A percentile compares a stretch with the other conserved stretches of the same genome.
These are phyloP conservation scores for Sarcomyxa edulis DNA, from an alignment of 768 basidiomycete species.

Conservation along the genomic window DNA sequence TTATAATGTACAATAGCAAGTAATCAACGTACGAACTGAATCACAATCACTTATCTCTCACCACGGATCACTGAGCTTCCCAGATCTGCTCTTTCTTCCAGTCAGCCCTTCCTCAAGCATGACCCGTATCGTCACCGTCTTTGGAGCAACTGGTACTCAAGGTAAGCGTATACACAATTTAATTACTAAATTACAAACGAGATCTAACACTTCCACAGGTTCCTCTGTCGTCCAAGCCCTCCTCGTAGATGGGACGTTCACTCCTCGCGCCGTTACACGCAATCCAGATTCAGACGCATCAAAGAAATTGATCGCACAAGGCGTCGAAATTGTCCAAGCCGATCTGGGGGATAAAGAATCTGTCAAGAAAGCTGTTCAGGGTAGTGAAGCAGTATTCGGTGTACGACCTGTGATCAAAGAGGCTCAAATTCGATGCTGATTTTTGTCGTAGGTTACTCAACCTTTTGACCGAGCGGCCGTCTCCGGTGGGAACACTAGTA, in stretches of 20 bases:
- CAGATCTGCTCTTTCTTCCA: neutral
- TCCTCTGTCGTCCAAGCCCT: constrained; percentile 10
- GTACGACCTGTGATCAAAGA: neutral
- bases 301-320: constrained; percentile 5
- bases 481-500: constrained; percentile 9
- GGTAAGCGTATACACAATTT: neutral
- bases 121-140: constrained; percentile 8
- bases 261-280: constrained; percentile 13
- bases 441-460: constrained; percentile 18
- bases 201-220: neutral
- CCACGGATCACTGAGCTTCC: no score
- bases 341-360: constrained; percentile 10
- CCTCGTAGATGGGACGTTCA: constrained; percentile 12
- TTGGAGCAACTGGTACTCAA: constrained; percentile 8
- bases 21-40: no score
- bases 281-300: constrained; percentile 6
- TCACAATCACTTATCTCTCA: no score
- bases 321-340: constrained; percentile 12
- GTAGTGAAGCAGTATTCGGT: constrained; percentile 15
- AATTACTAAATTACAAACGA: no score
- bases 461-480: constrained; percentile 17
- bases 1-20: no score
- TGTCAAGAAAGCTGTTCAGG: constrained; percentile 10
- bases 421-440: neutral
- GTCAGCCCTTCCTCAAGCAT: neutral